phyloP scores from a whole-genome alignment of 108 stramenopile species.

The Phaeodactylum tricornutum region DNA sequence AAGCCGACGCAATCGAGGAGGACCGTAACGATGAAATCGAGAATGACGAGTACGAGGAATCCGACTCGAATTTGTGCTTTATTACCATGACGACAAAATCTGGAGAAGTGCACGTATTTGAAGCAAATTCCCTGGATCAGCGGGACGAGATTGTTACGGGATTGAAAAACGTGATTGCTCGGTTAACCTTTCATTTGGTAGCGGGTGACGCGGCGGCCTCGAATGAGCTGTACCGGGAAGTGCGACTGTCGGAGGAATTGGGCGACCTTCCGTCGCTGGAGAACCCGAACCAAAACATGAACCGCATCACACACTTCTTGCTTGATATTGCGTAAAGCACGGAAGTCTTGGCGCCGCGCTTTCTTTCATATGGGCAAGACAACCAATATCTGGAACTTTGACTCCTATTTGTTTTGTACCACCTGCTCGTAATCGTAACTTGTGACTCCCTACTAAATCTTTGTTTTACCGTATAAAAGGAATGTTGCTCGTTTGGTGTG shows the following conservation, averaged over 20 bases:
- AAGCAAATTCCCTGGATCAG: conserved; percentile 31
- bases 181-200: conserved; percentile 40
- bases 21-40: conserved; percentile 8
- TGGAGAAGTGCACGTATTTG: conserved; percentile 61
- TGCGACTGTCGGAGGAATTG: background rate
- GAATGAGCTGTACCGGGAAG: conserved; percentile 35
- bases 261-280: background rate
- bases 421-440: too few species aligned
- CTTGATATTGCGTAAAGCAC: too few species aligned
- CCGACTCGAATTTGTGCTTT: conserved; percentile 25
- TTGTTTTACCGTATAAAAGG: too few species aligned
- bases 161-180: conserved; percentile 29
- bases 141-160: conserved; percentile 49
- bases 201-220: conserved; percentile 38
- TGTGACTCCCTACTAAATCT: too few species aligned
- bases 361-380: too few species aligned
- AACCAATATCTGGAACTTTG: too few species aligned
- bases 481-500: too few species aligned
- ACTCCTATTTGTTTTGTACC: too few species aligned
- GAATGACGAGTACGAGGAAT: conserved; percentile 3
- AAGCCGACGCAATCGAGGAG: conserved; percentile 1
- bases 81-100: conserved; percentile 55
- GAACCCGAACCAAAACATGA: conserved; percentile 6
- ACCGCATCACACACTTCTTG: conserved; percentile 9
- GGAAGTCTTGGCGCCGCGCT: too few species aligned